Evolutionary conservation across 2,329 filamentous ascomycete genomes (phyloP).

Genomic region (Trichoderma lentiforme): DNA sequence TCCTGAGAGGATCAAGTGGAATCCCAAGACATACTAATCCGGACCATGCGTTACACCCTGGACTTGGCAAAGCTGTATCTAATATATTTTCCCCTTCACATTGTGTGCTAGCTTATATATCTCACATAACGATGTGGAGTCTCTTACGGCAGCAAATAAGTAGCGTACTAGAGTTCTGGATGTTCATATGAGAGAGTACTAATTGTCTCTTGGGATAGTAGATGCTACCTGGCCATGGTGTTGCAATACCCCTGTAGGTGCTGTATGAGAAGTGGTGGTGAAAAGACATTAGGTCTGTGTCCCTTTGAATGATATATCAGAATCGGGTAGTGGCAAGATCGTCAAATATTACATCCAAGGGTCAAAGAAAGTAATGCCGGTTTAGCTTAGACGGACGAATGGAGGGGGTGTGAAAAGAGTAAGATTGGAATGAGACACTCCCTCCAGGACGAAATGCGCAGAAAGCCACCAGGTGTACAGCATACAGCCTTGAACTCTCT

Average conservation of each 20-base stretch:
- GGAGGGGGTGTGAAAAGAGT: neutral
- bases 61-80: neutral
- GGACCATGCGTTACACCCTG: neutral
- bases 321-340: neutral
- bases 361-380: neutral
- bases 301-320: neutral
- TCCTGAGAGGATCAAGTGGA: neutral
- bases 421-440: neutral
- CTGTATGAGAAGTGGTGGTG: neutral
- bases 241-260: neutral
- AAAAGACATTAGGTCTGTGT: neutral
- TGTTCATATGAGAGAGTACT: neutral
- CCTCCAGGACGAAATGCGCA: neutral
- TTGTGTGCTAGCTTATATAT: neutral
- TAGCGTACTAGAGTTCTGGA: neutral
- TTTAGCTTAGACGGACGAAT: neutral
- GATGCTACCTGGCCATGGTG: neutral
- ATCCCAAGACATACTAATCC: neutral
- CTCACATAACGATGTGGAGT: neutral
- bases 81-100: neutral
- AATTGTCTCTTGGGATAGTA: neutral
- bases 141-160: neutral
- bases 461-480: neutral
- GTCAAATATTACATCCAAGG: neutral
- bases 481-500: neutral